Conservation (phyloP, 2,329 filamentous ascomycete genomes). For the Clonostachys byssicola region DNA sequence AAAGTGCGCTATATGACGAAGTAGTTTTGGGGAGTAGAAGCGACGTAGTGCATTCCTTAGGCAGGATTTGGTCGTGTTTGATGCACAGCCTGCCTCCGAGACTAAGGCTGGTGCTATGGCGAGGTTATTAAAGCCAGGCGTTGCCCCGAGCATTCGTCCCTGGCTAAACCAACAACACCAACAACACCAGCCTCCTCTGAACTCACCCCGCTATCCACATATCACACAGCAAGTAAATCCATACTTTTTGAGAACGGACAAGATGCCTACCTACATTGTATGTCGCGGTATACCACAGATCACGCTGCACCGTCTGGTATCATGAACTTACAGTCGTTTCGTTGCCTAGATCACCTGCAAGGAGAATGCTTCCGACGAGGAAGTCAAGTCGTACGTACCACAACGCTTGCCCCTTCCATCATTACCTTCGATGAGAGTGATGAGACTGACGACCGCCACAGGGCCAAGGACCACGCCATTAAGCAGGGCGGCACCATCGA, state of each 20-base stretch:
- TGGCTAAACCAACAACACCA: background rate
- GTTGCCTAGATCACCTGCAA: constrained; percentile 71
- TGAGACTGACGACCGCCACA: constrained; percentile 19
- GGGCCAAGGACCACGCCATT: constrained; percentile 71
- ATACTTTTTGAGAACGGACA: constrained; percentile 10
- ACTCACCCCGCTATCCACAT: constrained; percentile 1
- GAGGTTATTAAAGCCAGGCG: no score
- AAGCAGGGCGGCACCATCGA: constrained; percentile 80
- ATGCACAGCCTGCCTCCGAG: no score
- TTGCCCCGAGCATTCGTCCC: no score
- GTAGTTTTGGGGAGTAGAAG: no score
- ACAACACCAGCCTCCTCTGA: constrained; percentile 6
- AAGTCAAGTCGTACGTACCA: constrained; percentile 49
- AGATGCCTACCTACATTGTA: constrained; percentile 56
- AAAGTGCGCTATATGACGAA: no score
- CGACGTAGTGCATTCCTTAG: no score
- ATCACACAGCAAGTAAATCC: background rate
- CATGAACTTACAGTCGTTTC: constrained; percentile 2
- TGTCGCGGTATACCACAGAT: constrained; percentile 7
- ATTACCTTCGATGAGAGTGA: constrained; percentile 67
- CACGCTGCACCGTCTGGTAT: background rate
- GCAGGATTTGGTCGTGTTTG: no score
- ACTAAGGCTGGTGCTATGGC: no score
- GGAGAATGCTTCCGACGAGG: constrained; percentile 74
- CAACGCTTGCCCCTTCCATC: constrained; percentile 63